Conservation (phyloP, 1,284 basidiomycete genomes). For the Cryptococcus deneoformans region DNA sequence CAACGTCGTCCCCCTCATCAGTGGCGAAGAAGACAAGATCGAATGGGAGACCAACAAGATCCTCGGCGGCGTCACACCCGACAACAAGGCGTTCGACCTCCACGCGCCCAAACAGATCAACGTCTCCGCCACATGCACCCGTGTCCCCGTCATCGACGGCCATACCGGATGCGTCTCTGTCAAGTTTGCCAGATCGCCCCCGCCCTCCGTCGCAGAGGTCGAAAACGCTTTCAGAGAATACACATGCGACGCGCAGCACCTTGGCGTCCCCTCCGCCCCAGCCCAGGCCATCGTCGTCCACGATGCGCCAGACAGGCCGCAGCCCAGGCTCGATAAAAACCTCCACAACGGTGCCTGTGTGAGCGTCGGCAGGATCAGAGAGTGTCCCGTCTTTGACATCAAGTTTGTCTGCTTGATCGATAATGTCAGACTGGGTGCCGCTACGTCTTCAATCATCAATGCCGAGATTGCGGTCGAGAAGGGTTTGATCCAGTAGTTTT, state of each 20-base stretch:
- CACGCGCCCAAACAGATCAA: constrained; percentile 73
- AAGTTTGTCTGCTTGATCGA: constrained; percentile 95
- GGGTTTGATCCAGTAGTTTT: constrained; percentile 55
- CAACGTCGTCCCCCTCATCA: constrained; percentile 94
- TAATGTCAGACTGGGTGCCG: constrained; percentile 95
- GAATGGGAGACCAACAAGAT: constrained; percentile 99
- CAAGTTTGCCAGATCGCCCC: constrained; percentile 66
- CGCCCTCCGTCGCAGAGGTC: constrained; percentile 84
- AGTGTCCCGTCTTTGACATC: constrained; percentile 89
- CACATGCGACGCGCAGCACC: constrained; percentile 72
- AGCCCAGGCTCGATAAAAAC: constrained; percentile 88
- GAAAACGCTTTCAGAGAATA: constrained; percentile 74
- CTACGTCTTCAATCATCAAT: constrained; percentile 96
- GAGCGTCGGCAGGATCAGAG: constrained; percentile 83
- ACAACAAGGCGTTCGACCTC: constrained; percentile 72
- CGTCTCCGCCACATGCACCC: constrained; percentile 87
- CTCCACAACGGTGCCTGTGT: constrained; percentile 91
- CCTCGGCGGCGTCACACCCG: constrained; percentile 70
- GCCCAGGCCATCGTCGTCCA: constrained; percentile 85
- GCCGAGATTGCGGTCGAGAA: constrained; percentile 90
- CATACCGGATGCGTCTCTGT: constrained; percentile 87
- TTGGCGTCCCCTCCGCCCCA: constrained; percentile 83
- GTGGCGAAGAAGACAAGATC: constrained; percentile 88
- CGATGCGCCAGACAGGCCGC: constrained; percentile 88
- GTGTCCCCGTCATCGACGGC: constrained; percentile 90